Evolutionary conservation across 1,284 basidiomycete species (phyloP), one percentile per base, ranked within the genome.

Genomic region (Pisolithus thermaeus): DNA sequence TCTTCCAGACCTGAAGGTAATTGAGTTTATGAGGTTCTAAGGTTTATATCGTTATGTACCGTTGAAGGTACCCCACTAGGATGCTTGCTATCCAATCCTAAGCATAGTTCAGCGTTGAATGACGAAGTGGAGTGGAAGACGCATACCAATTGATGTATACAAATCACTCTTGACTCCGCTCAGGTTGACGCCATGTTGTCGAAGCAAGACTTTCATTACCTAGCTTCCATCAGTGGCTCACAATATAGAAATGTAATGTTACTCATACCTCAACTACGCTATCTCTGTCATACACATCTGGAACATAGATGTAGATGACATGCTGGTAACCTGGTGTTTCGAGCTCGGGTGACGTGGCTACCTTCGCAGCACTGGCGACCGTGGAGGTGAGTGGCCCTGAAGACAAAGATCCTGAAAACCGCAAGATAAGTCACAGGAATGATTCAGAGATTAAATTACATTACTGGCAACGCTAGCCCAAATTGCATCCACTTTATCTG

Each of bases 11-110:
- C 85, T 87, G 54, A 5, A 49, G 25, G 41, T 39, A 25, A 23
- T 47, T 54, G 46, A 39, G 32, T 7, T 39, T 25, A 40, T 16
- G 18, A 20, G 30, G 25, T 25, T 52, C 25, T 16, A 27, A 39
- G 40, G 25, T 32, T 37, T 51, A 50, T 23, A 58, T 66, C 28
- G 1, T 1, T n/a, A 52, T 55, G 52, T 55, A 85, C 85, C 55
- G 85, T 87, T 30, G 85, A 83, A 40, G 73, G 77, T 47, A 88
- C 75, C 2, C 85, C 83, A 63, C 83, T 86, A 1, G 80, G 63
- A 60, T 88, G 86, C 60, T 88, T 88, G 65, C 84, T 87, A 57
- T 87, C 83, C 49, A 88, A 68, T 4, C 82, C 84, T 84, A 51
- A 14, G 32, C 22, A 43, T 14, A 23, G 41, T 42, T 23, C 46